Conservation (phyloP, 1,284 basidiomycete species). For the Trichosporon sp. region DNA sequence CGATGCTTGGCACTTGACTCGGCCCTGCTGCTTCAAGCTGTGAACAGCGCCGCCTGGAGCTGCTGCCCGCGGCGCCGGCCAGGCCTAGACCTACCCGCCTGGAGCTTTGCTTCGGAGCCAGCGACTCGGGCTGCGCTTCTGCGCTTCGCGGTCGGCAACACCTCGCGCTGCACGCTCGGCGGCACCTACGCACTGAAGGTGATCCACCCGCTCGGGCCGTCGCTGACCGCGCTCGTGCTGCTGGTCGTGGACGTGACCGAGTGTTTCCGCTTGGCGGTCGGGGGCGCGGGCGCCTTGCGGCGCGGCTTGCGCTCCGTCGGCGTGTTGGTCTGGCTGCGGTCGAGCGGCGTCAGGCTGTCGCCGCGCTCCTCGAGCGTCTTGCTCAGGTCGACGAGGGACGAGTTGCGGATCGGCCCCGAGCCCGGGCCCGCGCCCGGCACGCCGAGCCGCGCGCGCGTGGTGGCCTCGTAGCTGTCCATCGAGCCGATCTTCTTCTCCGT, state of each 20-base stretch:
- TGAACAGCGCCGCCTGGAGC: no score
- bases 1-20: no score
- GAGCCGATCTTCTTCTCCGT: not conserved
- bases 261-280: conserved; percentile 21
- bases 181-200: conserved; percentile 27
- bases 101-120: no score
- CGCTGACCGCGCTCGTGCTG: conserved; percentile 1
- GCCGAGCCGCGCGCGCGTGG: not conserved
- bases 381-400: conserved; percentile 40
- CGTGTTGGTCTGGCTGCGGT: conserved; percentile 13
- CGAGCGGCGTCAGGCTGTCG: conserved; percentile 11
- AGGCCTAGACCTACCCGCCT: no score
- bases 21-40: no score
- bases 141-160: no score
- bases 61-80: no score
- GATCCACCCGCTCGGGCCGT: conserved; percentile 31
- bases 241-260: conserved; percentile 11
- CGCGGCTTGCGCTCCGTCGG: conserved; percentile 12
- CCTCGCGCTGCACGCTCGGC: not conserved
- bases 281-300: conserved; percentile 38
- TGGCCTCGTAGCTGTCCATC: conserved; percentile 1
- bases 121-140: no score
- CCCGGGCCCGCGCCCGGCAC: not conserved
- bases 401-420: conserved; percentile 35
- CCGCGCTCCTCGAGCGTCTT: conserved; percentile 22